Conservation (phyloP, 1,284 basidiomycete genomes). For the Trametes versicolor region DNA sequence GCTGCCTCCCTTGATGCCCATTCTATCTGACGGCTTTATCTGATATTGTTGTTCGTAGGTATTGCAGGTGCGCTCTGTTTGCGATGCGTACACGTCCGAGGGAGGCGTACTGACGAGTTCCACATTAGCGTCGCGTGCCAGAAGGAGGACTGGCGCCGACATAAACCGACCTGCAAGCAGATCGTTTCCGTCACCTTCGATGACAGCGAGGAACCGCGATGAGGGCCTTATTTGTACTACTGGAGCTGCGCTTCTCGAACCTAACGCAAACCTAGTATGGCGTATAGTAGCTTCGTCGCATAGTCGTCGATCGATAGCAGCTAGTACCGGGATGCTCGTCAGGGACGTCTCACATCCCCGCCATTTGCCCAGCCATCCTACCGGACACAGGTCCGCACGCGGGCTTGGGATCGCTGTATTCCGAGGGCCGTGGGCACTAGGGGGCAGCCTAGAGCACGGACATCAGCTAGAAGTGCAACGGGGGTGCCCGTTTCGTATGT, state of each 20-base stretch:
- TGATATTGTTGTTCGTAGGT: conserved; percentile 5
- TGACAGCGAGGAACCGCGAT: neutral
- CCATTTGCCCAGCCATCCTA: neutral
- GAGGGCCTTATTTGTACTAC: neutral
- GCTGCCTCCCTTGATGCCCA: neutral
- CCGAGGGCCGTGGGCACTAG: too few relatives aligned
- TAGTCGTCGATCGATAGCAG: too few relatives aligned
- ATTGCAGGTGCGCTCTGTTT: conserved; percentile 20
- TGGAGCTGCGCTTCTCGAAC: neutral
- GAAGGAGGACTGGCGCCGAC: conserved; percentile 33
- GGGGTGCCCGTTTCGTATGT: too few relatives aligned
- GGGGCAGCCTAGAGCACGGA: too few relatives aligned
- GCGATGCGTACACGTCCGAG: neutral
- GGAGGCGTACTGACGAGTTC: too few relatives aligned
- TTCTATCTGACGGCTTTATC: neutral
- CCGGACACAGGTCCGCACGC: neutral
- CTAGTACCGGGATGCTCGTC: too few relatives aligned
- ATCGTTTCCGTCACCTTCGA: conserved; percentile 19
- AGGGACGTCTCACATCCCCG: too few relatives aligned
- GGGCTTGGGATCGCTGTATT: too few relatives aligned
- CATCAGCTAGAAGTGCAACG: too few relatives aligned
- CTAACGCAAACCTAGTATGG: too few relatives aligned
- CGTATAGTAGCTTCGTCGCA: too few relatives aligned
- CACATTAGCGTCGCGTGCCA: conserved; percentile 26
- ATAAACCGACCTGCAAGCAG: conserved; percentile 32